Base-by-base conservation (phyloP, 495 filamentous ascomycete genomes). In the Neurospora sp. region DNA sequence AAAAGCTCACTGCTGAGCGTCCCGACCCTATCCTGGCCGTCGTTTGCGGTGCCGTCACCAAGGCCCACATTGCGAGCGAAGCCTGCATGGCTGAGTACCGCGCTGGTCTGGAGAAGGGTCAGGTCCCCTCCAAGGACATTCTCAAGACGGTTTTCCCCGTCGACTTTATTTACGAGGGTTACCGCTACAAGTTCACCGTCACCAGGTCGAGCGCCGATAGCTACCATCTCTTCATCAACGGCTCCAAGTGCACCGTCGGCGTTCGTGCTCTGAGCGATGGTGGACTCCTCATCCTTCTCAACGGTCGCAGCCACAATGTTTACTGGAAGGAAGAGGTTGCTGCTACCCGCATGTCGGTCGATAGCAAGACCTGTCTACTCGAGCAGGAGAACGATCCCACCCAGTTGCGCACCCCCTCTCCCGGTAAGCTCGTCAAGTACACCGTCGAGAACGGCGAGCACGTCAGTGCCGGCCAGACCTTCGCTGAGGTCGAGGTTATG, bases 281-380 rank as follows among this genome's bases (percentile, higher is more conserved):
- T 84, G 96, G 96, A 78, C 87, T 99, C n/a, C 86, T 99, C 59
- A 88, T 98, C 73, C 88, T 99, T 36, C 88, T 98, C 45, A 89
- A 89, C 78, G 96, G 96, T 39, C 92, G 92, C 79, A 95, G 92
- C 79, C 96, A 99, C 89, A 99, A 96, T 81, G 90, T 98, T 54
- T 99, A 99, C 89, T 98, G 96, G 96, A 97, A 97, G 81, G 96
- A 99, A 80, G 96, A 99, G 83, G 92, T 94, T 45, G 94, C 93
- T 71, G 96, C 96, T 17, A 98, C 95, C 66, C 93, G 96, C 79
- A 84, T 99, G 73, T 97, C 94, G 42, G 94, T 99, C 17, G 96
- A 99, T 78, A 92, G 93, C 84, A 99, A 98, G 88, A 98, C 96
- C 21, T 98, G 95, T 80, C 84, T 99, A 74, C 89, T 99, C 28